Base-by-base conservation (phyloP, 305 asterid genomes). In the Rubia peregrina region DNA sequence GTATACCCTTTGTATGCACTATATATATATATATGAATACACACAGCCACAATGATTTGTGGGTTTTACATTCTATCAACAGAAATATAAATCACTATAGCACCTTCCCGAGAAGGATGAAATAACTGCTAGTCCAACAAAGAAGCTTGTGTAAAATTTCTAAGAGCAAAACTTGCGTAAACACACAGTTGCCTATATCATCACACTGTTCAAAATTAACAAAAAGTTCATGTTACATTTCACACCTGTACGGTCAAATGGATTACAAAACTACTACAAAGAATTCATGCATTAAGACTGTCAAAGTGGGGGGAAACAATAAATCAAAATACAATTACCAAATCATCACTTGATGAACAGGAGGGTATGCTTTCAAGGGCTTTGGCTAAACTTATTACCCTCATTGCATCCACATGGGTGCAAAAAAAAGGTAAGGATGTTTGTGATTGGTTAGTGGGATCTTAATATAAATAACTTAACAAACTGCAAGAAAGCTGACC, bases 241-340 rank as follows among this genome's bases (percentile, higher is more conserved):
- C 57, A 70, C 14, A 38, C 57, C 56, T 24, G 1, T 8, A 56
- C 6, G 9, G 9, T 61, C 73, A 19, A 22, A 22, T 16, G 41
- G 6, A 53, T 10, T 36, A 36, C 21, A 8, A 68, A 53, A 7
- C 44, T 10, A n/a, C 33, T 56, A 56, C 33, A 56, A 69, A 56
- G 24, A 33, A 70, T 14, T 24, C 26, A 40, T 55, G n/a, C 64
- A 69, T 8, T 6, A 49, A 69, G 65, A 22, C 16, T 22, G 16
- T 21, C 42, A 69, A 69, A 19, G 14, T 55, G 19, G 60, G 59
- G 21, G n/a, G 33, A n/a, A 8, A 38, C 11, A 16, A 13, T 3
- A 69, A 56, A 61, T 21, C 22, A 30, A 38, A 57, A 22, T 70
- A 70, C 42, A 70, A 70, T 30, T 16, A 69, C 11, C 64, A 69